Evolutionary conservation across 169 alveolate genomes (phyloP), one percentile per base, ranked within the genome.

Genomic region (Theileria sp.): DNA sequence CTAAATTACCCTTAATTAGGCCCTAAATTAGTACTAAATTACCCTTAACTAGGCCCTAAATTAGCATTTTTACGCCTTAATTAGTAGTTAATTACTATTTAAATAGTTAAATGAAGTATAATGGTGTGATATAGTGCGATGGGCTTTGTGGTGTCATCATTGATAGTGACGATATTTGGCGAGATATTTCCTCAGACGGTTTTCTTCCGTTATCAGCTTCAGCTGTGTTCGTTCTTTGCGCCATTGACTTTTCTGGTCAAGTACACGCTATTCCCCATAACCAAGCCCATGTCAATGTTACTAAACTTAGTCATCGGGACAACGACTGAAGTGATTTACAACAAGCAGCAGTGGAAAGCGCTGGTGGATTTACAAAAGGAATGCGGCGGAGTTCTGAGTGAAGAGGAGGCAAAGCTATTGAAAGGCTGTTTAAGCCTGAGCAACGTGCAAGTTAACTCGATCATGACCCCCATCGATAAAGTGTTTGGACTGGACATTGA

Each of bases 181-280:
- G 98, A 95, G 61, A 94, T 95, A 19, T 77, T 92, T 21, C 98
- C 98, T 0, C 96, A 95, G 75, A 85, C 98, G 26, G 71, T 95
- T 12, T 95, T 94, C 72, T 88, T 96, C 30, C 89, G 94, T 67
- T 92, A 95, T 77, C 95, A 95, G 15, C 80, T 95, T 38, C 92
- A 80, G 10, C 89, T 95, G 2, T 94, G 97, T 13, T 96, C 95
- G 5, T 89, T 92, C 72, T 93, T 93, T 70, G 86, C 94, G 3
- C 89, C 94, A 6, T 86, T 88, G 28, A 86, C 92, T 4, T 62
- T 85, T 38, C 50, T 85, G 17, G 75, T 93, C 15, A 89, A 86
- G 64, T 51, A 80, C 25, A 19, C 76, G 13, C 75, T 93, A 21
- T 93, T 69, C 79, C 94, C 95, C n/a, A 61, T 92, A 19, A 77